Percentiles rank a stretch among this genome's conserved stretches.
Evolutionary conservation across 225 moss, liverwort and hornwort species (phyloP).

Genomic region (Pseudoscleropodium purum): DNA sequence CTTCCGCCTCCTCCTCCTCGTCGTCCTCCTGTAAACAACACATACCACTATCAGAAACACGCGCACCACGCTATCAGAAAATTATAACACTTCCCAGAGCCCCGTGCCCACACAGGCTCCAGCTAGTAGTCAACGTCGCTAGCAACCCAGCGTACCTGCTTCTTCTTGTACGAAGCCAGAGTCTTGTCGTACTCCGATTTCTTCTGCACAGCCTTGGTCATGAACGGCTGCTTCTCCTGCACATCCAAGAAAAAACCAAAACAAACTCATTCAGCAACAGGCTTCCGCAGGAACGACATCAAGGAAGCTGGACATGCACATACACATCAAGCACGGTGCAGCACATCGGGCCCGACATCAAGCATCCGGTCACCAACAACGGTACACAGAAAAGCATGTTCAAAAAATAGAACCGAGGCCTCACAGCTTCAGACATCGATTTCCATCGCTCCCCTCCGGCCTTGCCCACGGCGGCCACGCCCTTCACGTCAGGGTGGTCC

Average conservation of each 20-base stretch:
- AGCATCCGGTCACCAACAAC: not conserved
- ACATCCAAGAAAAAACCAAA: not conserved
- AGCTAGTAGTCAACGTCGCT: not conserved
- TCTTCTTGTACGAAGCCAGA: slow-evolving; percentile 77
- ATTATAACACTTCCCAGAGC: not conserved
- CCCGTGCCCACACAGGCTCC: not conserved
- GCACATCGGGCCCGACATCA: not conserved
- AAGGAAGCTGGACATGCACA: not conserved
- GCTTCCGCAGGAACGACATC: not conserved
- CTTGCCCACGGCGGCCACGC: slow-evolving; percentile 82
- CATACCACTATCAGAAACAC: not conserved
- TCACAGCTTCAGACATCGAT: slow-evolving; percentile 64
- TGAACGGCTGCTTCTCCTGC: slow-evolving; percentile 88
- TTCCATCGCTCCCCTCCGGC: slow-evolving; percentile 97
- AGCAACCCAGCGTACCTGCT: slow-evolving; percentile 44
- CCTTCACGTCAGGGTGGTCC: slow-evolving; percentile 95
- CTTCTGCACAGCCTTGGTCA: slow-evolving; percentile 68
- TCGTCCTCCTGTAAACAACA: slow-evolving; percentile 57
- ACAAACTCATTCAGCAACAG: not conserved
- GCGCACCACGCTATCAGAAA: not conserved
- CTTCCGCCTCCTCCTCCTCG: slow-evolving; percentile 76
- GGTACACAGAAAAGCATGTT: too few relatives aligned
- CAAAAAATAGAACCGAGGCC: not conserved
- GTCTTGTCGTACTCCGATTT: slow-evolving; percentile 90
- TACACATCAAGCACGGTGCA: not conserved